Evolutionary conservation across 495 filamentous ascomycete species (phyloP).

Genomic region (Lophium mytilinum): DNA sequence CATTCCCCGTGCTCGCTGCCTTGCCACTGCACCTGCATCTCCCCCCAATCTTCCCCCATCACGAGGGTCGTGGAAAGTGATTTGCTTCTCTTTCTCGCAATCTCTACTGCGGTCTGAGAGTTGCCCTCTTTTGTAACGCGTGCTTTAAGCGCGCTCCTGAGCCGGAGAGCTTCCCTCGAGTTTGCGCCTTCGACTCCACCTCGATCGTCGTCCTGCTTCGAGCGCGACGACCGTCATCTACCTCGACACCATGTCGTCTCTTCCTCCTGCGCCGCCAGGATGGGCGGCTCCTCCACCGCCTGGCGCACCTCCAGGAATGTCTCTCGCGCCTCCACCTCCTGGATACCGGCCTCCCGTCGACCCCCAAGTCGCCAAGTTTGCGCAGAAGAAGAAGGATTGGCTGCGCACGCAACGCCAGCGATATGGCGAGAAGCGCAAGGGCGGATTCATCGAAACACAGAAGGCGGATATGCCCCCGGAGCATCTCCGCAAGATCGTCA

Average conservation of each 20-base stretch:
- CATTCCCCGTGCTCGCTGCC: not conserved
- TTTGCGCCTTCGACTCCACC: not conserved
- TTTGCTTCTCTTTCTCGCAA: not conserved
- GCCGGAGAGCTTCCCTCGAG: not conserved
- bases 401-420: conserved; percentile 83
- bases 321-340: conserved; percentile 76
- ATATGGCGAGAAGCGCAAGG: conserved; percentile 94
- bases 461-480: conserved; percentile 99
- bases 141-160: not conserved
- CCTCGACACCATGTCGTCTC: conserved; percentile 60
- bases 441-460: conserved; percentile 91
- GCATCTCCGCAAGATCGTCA: conserved; percentile 96
- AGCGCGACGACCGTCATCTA: not conserved
- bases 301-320: conserved; percentile 64
- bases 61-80: not conserved
- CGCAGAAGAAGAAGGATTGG: conserved; percentile 99
- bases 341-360: conserved; percentile 80
- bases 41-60: not conserved
- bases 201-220: not conserved
- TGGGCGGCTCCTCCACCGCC: conserved; percentile 69
- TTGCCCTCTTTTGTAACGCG: not conserved
- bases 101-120: not conserved
- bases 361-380: conserved; percentile 86
- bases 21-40: not conserved
- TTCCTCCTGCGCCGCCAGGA: conserved; percentile 68